phyloP scores from a whole-genome alignment of 495 filamentous ascomycete species.

The Xylaria palmicola region DNA sequence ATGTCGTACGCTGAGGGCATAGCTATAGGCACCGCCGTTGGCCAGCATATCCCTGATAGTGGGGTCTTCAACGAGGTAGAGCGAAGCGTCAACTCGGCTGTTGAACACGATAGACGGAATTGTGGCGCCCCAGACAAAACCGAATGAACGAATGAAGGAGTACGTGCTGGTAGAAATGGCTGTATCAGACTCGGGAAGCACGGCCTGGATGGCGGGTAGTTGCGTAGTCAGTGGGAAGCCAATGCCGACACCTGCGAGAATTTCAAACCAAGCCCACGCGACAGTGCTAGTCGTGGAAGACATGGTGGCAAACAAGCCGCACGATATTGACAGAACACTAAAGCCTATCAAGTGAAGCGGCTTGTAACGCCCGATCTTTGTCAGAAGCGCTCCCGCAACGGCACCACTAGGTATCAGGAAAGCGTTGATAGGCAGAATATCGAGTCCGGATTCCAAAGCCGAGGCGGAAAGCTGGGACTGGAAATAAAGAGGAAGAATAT shows the following conservation, averaged over 20 bases:
- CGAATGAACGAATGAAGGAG: conserved; percentile 39
- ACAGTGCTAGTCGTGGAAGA: conserved; percentile 24
- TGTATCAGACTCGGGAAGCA: conserved; percentile 28
- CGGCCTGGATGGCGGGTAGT: conserved; percentile 31
- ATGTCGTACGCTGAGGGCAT: neutral
- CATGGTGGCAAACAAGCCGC: neutral
- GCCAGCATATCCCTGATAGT: too few species aligned
- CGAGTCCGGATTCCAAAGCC: too few species aligned
- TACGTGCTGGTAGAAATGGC: conserved; percentile 34
- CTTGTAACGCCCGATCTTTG: neutral
- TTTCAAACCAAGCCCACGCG: conserved; percentile 25
- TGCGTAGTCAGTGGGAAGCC: conserved; percentile 21
- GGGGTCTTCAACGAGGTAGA: too few species aligned
- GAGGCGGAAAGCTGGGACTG: too few species aligned
- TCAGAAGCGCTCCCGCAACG: too few species aligned
- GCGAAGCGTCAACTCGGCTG: neutral
- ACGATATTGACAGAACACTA: too few species aligned
- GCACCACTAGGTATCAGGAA: too few species aligned
- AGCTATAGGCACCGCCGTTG: too few species aligned
- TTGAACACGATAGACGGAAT: conserved; percentile 22
- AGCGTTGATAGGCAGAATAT: too few species aligned
- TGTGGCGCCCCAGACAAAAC: conserved; percentile 41
- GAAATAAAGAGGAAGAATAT: too few species aligned
- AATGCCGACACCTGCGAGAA: conserved; percentile 17
- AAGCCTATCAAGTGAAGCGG: neutral